These are phyloP conservation scores for Kwoniella bestiolae DNA, from an alignment of 768 basidiomycete species.

Conservation along the genomic window DNA sequence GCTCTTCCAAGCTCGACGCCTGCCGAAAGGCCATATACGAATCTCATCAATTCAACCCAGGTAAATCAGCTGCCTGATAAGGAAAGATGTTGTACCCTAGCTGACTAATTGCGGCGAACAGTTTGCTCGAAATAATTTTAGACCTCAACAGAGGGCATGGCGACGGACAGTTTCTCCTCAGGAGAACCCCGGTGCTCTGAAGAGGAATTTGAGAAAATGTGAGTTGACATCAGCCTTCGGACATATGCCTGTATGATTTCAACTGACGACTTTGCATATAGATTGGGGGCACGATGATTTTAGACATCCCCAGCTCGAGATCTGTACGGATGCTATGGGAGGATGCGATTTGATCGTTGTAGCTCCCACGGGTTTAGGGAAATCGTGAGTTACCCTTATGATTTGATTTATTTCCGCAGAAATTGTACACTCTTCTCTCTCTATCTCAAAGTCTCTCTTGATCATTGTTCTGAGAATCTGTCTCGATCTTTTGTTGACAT, in stretches of 20 bases:
- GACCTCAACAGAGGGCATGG: conserved; percentile 36
- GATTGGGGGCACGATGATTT: conserved; percentile 51
- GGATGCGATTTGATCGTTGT: conserved; percentile 55
- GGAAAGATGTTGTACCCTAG: not conserved
- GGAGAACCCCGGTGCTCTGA: conserved; percentile 40
- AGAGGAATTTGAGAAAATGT: conserved; percentile 47
- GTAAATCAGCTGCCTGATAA: conserved; percentile 12
- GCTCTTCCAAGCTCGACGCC: conserved; percentile 39
- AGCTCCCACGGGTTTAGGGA: conserved; percentile 56
- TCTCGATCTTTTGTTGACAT: not conserved
- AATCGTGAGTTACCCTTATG: conserved; percentile 42
- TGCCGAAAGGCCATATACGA: conserved; percentile 33
- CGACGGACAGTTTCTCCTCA: conserved; percentile 44
- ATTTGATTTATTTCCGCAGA: not conserved
- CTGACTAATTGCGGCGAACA: conserved; percentile 2
- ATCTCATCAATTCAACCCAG: conserved; percentile 41
- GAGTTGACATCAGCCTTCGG: conserved; percentile 11
- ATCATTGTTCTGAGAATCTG: too few relatives aligned
- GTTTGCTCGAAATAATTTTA: conserved; percentile 41
- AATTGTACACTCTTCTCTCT: too few relatives aligned
- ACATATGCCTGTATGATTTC: too few relatives aligned
- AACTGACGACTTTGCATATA: conserved; percentile 6
- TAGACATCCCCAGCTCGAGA: conserved; percentile 50
- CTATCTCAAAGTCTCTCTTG: too few relatives aligned
- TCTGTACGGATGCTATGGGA: conserved; percentile 48